Conservation (phyloP, 2,329 filamentous ascomycete genomes). For the Arthrobotrys pseudoclavata region DNA sequence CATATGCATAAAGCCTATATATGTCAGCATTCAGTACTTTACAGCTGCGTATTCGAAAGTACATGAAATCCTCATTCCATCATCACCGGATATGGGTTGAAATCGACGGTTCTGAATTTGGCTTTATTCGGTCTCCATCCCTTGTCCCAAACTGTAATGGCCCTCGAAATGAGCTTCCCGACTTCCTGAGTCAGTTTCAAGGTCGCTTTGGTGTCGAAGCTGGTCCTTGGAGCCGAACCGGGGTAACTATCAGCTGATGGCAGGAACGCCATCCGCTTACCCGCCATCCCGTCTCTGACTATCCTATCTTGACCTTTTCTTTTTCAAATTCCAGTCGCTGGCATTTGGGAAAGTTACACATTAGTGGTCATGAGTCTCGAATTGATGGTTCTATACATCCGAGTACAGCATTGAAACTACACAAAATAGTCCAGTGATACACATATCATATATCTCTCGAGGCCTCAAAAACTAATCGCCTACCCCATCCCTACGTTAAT, state of each 20-base stretch:
- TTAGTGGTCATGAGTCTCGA: slow-evolving; percentile 12
- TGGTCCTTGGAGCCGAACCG: slow-evolving; percentile 22
- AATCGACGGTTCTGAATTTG: slow-evolving; percentile 25
- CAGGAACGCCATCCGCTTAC: slow-evolving; percentile 44
- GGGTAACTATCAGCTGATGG: slow-evolving; percentile 53
- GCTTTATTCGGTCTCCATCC: slow-evolving; percentile 8
- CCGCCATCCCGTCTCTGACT: slow-evolving; percentile 35
- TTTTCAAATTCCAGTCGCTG: slow-evolving; percentile 16
- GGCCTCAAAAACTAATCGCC: slow-evolving; percentile 13
- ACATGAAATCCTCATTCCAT: slow-evolving; percentile 20
- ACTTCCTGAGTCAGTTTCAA: slow-evolving; percentile 43
- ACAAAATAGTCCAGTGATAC: background rate
- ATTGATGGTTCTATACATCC: background rate
- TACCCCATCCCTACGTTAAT: slow-evolving; percentile 31
- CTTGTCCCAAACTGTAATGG: slow-evolving; percentile 18
- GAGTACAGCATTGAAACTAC: background rate
- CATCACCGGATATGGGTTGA: slow-evolving; percentile 2
- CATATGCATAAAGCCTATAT: slow-evolving; percentile 21
- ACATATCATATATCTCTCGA: slow-evolving; percentile 23
- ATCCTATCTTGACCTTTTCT: slow-evolving; percentile 11
- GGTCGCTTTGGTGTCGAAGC: slow-evolving; percentile 11
- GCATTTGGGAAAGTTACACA: slow-evolving; percentile 25
- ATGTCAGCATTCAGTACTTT: slow-evolving; percentile 1
- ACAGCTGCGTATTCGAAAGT: background rate
- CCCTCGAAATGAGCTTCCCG: slow-evolving; percentile 36